phyloP scores from a whole-genome alignment of 257 asterid genomes.

The Przewalskia tangutica region DNA sequence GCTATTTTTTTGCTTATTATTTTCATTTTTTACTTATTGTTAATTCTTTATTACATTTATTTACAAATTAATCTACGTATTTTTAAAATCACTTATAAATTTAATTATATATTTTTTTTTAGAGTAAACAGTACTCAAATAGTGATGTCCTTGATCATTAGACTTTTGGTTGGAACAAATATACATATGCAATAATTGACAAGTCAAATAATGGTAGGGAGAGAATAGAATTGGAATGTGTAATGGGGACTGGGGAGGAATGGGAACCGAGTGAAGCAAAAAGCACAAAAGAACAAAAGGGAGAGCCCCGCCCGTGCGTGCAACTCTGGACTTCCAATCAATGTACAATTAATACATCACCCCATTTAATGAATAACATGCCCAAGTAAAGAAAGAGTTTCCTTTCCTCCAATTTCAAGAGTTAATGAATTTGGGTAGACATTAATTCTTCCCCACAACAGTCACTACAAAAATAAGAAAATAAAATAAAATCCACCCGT shows the following conservation, averaged over 20 bases:
- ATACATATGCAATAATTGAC: not conserved
- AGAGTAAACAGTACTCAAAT: too few relatives aligned
- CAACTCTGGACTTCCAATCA: conserved; percentile 10
- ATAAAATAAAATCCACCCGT: not conserved
- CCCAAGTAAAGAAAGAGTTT: not conserved
- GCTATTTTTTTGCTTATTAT: too few relatives aligned
- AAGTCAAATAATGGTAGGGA: conserved; percentile 24
- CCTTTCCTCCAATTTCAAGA: not conserved
- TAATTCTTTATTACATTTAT: too few relatives aligned
- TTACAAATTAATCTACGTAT: too few relatives aligned
- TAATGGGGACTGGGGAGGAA: not conserved
- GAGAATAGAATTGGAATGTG: conserved; percentile 2
- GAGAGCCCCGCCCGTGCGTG: conserved; percentile 7
- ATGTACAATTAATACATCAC: not conserved
- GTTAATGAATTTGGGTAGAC: not conserved
- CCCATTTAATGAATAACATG: not conserved
- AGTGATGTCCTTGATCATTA: not conserved
- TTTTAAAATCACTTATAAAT: too few relatives aligned
- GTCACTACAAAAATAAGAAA: not conserved
- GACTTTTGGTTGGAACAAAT: not conserved
- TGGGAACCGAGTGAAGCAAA: conserved; percentile 22
- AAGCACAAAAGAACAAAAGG: conserved; percentile 9
- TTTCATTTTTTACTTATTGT: too few relatives aligned
- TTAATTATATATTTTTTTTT: too few relatives aligned
- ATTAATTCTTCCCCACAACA: not conserved